Conservation (phyloP, 768 basidiomycete genomes). For the Suillus subluteus region DNA sequence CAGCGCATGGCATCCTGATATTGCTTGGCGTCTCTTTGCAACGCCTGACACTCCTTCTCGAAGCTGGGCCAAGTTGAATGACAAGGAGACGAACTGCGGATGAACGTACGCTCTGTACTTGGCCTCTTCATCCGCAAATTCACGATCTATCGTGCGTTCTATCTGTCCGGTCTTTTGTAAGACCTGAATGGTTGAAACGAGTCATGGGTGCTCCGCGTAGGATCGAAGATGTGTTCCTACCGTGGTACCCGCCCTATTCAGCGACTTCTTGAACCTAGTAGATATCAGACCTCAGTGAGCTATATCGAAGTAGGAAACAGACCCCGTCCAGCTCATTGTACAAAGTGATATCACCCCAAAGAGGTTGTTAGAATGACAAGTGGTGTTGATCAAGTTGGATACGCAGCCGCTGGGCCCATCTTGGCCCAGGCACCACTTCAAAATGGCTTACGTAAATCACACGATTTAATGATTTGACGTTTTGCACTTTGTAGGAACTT, state of each 20-base stretch:
- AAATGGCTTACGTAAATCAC: slow-evolving; percentile 1
- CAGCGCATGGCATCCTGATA: slow-evolving; percentile 96
- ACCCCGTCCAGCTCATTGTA: slow-evolving; percentile 63
- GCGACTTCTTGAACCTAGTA: slow-evolving; percentile 87
- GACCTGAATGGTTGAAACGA: slow-evolving; percentile 50
- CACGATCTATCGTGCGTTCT: slow-evolving; percentile 91
- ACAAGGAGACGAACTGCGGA: slow-evolving; percentile 4
- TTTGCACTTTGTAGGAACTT: neutral
- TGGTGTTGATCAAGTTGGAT: neutral
- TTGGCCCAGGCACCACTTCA: neutral
- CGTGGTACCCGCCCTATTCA: slow-evolving; percentile 91
- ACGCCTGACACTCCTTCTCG: slow-evolving; percentile 92
- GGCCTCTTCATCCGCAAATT: slow-evolving; percentile 90
- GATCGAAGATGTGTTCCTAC: slow-evolving; percentile 63
- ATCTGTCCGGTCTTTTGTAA: slow-evolving; percentile 99
- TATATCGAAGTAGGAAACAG: slow-evolving; percentile 17
- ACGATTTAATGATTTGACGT: neutral
- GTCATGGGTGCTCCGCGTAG: slow-evolving; percentile 64
- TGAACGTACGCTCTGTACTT: slow-evolving; percentile 82
- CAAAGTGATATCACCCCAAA: neutral
- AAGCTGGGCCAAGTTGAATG: slow-evolving; percentile 52
- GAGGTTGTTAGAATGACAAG: neutral
- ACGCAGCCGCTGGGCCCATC: neutral
- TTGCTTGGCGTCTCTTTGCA: slow-evolving; percentile 95
- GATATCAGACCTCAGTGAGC: slow-evolving; percentile 8